Conservation (phyloP, 2,329 filamentous ascomycete species). For the Rhexocercosporidium sp. region DNA sequence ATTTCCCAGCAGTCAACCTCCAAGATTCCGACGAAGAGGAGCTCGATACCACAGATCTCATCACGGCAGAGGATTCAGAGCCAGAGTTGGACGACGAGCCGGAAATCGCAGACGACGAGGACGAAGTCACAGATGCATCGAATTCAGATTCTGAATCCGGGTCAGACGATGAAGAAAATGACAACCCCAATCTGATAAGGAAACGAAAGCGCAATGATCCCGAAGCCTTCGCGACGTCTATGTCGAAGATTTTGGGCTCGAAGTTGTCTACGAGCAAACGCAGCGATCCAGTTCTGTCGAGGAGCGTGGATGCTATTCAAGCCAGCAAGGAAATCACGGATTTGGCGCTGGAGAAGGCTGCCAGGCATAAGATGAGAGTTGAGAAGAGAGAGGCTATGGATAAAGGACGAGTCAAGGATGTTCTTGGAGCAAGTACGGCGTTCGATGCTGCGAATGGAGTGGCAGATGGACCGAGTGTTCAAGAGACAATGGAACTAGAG, state of each 20-base stretch:
- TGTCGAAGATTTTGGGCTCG: slow-evolving; percentile 89
- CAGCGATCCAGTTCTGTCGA: slow-evolving; percentile 87
- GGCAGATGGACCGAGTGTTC: slow-evolving; percentile 52
- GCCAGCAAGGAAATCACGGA: slow-evolving; percentile 76
- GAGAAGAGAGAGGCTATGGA: slow-evolving; percentile 82
- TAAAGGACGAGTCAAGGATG: slow-evolving; percentile 86
- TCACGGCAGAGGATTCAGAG: slow-evolving; percentile 35
- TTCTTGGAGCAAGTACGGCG: slow-evolving; percentile 65
- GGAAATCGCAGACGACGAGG: slow-evolving; percentile 25
- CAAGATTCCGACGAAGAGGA: slow-evolving; percentile 47
- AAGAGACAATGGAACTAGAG: slow-evolving; percentile 71
- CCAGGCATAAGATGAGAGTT: slow-evolving; percentile 76
- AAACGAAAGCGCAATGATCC: slow-evolving; percentile 92
- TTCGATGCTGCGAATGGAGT: slow-evolving; percentile 56
- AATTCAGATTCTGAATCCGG: slow-evolving; percentile 43
- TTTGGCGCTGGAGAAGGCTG: slow-evolving; percentile 79
- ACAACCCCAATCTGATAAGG: slow-evolving; percentile 48
- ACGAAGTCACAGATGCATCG: slow-evolving; percentile 45
- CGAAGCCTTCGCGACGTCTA: slow-evolving; percentile 86
- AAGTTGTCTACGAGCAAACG: slow-evolving; percentile 85
- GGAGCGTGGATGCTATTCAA: slow-evolving; percentile 76
- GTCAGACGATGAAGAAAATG: slow-evolving; percentile 45
- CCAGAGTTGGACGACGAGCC: slow-evolving; percentile 35
- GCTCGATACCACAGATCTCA: slow-evolving; percentile 35
- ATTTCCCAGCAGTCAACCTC: slow-evolving; percentile 56